phyloP scores from a whole-genome alignment of 1,284 basidiomycete species.

The Cutaneotrichosporon sp. region DNA sequence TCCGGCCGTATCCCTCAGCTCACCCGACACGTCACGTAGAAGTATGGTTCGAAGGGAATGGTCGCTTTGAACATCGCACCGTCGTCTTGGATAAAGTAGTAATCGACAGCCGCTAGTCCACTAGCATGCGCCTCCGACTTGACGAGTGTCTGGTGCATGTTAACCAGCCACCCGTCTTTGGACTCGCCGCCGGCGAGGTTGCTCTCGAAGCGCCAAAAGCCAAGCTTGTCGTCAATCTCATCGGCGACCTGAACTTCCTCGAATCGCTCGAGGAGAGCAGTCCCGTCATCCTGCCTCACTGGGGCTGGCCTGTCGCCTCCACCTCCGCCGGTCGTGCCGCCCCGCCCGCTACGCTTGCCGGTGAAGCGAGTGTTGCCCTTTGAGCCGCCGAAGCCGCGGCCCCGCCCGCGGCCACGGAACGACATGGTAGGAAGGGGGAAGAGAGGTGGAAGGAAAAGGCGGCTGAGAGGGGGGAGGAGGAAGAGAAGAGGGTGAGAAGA shows the following conservation, averaged over 20 bases:
- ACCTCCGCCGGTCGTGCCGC: conserved; percentile 20
- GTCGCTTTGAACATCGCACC: conserved; percentile 96
- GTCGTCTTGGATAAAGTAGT: conserved; percentile 97
- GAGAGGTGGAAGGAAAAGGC: background rate
- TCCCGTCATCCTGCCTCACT: conserved; percentile 80
- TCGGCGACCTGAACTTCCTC: conserved; percentile 73
- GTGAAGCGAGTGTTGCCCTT: conserved; percentile 51
- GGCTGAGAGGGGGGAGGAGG: background rate
- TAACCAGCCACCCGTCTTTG: conserved; percentile 90
- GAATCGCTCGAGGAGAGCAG: conserved; percentile 74
- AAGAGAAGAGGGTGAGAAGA: background rate
- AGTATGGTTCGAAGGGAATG: conserved; percentile 90
- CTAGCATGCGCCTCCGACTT: conserved; percentile 76
- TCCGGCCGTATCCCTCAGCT: conserved; percentile 27
- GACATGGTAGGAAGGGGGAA: conserved; percentile 17
- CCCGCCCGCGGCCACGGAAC: conserved; percentile 58
- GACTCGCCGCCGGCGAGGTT: conserved; percentile 61
- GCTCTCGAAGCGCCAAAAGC: conserved; percentile 72
- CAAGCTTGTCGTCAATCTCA: conserved; percentile 90
- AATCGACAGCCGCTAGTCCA: conserved; percentile 89
- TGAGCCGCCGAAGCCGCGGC: conserved; percentile 45
- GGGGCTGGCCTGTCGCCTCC: conserved; percentile 53
- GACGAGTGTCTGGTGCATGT: conserved; percentile 95
- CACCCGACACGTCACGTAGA: conserved; percentile 86
- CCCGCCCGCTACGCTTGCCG: conserved; percentile 30